Evolutionary conservation across 371 early-diverging fungal genomes (phyloP), one percentile per base, ranked within the genome.

Genomic region (Blastocladiella emersonii): DNA sequence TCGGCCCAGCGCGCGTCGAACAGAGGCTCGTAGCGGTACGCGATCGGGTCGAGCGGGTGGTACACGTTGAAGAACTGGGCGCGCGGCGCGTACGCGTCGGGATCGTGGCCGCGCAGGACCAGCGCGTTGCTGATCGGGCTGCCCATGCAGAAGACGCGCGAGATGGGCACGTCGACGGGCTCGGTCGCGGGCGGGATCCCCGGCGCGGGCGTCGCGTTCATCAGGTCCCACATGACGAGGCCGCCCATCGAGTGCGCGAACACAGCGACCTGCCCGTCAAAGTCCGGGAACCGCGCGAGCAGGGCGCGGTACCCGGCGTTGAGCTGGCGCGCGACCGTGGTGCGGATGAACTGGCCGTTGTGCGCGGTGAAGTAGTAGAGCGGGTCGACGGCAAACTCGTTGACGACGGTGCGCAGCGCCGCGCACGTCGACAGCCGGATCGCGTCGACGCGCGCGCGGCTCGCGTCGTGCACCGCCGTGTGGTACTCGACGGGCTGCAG

Each of bases 1-100:
- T 72, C 72, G 21, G 72, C 69, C 68, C 79, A 85, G 25, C 70
- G 64, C 2, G 74, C 45, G 63, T 85, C 77, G n/a, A 80, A 67
- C 66, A 85, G 68, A 0, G 87, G 85, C 60, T 87, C 87, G 41
- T 81, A 63, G 21, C 87, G 75, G 65, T 87, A 87, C 0, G 83
- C 83, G n/a, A 85, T 66, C 0, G 85, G 85, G 62, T 85, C 87
- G 64, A 80, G 84, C 2, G 85, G 78, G 64, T 85, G 81, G 66
- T 85, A 87, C 34, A 87, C 67, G 68, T 85, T 85, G 67, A 75
- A 77, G 62, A 78, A 76, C 39, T 71, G 66, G 8, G 78, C 57
- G 61, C 69, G 66, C 36, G 61, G 36, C 30, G 72, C 62, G 30
- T 63, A 56, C 1, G 85, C 83, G 57, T 82, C 81, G 56, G 44